phyloP scores from a whole-genome alignment of 495 filamentous ascomycete species.

The Pyronema omphalodes region DNA sequence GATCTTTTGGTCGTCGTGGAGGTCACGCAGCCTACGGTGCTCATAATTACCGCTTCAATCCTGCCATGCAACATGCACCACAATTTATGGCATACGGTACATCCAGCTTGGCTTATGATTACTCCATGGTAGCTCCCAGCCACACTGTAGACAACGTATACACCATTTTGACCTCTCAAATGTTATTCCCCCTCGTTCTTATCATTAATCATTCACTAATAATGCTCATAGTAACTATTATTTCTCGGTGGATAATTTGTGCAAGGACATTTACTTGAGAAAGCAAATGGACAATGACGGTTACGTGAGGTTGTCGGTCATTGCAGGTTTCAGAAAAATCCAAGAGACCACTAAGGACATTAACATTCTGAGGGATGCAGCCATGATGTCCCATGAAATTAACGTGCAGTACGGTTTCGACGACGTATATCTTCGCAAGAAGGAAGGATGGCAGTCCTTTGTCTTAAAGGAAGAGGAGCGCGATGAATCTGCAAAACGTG shows the following conservation, averaged over 20 bases:
- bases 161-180: conserved; percentile 44
- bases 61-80: conserved; percentile 14
- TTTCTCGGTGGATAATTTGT: conserved; percentile 88
- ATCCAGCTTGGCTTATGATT: conserved; percentile 37
- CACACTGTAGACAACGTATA: conserved; percentile 26
- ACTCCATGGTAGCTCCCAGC: conserved; percentile 30
- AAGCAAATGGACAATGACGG: conserved; percentile 88
- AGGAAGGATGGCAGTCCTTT: conserved; percentile 65
- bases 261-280: conserved; percentile 80
- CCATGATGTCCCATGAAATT: conserved; percentile 46
- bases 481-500: conserved; percentile 32
- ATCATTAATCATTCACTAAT: conserved; percentile 14
- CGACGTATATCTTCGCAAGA: conserved; percentile 56
- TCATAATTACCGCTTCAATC: conserved; percentile 11
- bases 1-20: conserved; percentile 9
- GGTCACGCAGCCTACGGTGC: not conserved
- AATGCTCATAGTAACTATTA: conserved; percentile 49
- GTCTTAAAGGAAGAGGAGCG: conserved; percentile 45
- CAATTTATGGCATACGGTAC: conserved; percentile 10
- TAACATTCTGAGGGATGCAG: conserved; percentile 54
- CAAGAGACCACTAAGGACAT: conserved; percentile 52
- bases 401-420: conserved; percentile 54
- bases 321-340: conserved; percentile 72
- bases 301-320: conserved; percentile 59
- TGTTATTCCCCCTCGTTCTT: conserved; percentile 29